Evolutionary conservation across 2,329 filamentous ascomycete species (phyloP).

Genomic region (Hypoxylon sp.): DNA sequence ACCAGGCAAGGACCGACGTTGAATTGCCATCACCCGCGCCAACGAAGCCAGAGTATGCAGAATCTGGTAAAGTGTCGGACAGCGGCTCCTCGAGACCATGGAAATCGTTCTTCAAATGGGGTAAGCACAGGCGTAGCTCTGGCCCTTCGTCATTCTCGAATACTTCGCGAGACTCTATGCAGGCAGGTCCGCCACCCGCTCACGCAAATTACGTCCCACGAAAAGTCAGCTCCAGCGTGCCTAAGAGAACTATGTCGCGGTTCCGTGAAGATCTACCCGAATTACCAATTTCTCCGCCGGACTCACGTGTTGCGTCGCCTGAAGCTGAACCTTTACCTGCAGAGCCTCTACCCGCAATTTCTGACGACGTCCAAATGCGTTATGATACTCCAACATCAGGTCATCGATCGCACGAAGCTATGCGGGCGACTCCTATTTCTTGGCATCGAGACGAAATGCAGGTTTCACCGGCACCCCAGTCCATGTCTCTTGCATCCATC

Average conservation of each 20-base stretch:
- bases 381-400: slow-evolving; percentile 65
- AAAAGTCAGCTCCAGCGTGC: slow-evolving; percentile 63
- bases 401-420: slow-evolving; percentile 59
- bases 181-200: slow-evolving; percentile 58
- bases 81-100: slow-evolving; percentile 70
- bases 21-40: slow-evolving; percentile 55
- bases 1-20: slow-evolving; percentile 56
- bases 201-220: slow-evolving; percentile 55
- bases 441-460: slow-evolving; percentile 60
- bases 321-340: slow-evolving; percentile 66
- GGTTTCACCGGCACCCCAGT: slow-evolving; percentile 73
- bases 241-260: slow-evolving; percentile 87
- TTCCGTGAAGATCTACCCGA: slow-evolving; percentile 95
- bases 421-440: slow-evolving; percentile 63
- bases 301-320: slow-evolving; percentile 84
- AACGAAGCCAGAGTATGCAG: slow-evolving; percentile 63
- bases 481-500: slow-evolving; percentile 91
- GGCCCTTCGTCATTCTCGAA: slow-evolving; percentile 88
- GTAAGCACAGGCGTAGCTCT: slow-evolving; percentile 69
- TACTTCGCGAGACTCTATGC: slow-evolving; percentile 89
- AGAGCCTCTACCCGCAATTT: slow-evolving; percentile 55
- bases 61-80: slow-evolving; percentile 68
- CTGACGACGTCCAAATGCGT: slow-evolving; percentile 55
- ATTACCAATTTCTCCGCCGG: slow-evolving; percentile 85
- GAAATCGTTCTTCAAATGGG: slow-evolving; percentile 82